Conservation (phyloP, 768 basidiomycete genomes). For the Xerocomellus chrysenteron region DNA sequence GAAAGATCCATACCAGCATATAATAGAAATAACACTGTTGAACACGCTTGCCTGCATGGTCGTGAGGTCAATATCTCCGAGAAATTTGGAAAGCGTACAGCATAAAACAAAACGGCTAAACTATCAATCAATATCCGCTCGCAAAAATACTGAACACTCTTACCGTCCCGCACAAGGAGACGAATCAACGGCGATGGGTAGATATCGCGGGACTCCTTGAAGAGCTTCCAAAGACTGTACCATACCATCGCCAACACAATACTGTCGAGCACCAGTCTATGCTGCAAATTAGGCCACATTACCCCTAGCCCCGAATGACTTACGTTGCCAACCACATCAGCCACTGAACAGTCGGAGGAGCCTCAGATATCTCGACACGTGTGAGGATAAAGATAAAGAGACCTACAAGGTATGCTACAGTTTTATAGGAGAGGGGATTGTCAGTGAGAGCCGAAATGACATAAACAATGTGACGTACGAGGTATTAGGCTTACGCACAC, state of each 20-base stretch:
- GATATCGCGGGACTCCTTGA: not conserved
- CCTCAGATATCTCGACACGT: not conserved
- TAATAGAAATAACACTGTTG: conserved; percentile 2
- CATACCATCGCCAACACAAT: conserved; percentile 2
- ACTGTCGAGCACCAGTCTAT: conserved; percentile 20
- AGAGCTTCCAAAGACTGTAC: conserved; percentile 2
- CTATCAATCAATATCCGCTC: not conserved
- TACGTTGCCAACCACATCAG: conserved; percentile 5
- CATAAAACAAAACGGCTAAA: conserved; percentile 8
- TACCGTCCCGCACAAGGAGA: conserved; percentile 10
- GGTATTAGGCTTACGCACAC: conserved; percentile 8
- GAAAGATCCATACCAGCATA: conserved; percentile 9
- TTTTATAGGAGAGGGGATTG: not conserved
- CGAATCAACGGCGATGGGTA: conserved; percentile 4
- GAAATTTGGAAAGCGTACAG: not conserved
- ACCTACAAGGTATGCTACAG: not conserved
- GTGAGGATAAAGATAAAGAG: not conserved
- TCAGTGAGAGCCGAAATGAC: not conserved
- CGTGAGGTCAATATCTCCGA: not conserved
- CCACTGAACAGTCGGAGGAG: not conserved
- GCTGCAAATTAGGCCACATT: too few species aligned
- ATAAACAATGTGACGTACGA: not conserved
- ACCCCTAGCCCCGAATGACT: too few species aligned
- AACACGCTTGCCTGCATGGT: conserved; percentile 1
- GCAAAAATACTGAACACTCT: not conserved